A percentile compares a stretch with the other conserved stretches of the same genome.
Evolutionary conservation across 2,329 filamentous ascomycete genomes (phyloP).

Genomic region (Trichoderma sp.): DNA sequence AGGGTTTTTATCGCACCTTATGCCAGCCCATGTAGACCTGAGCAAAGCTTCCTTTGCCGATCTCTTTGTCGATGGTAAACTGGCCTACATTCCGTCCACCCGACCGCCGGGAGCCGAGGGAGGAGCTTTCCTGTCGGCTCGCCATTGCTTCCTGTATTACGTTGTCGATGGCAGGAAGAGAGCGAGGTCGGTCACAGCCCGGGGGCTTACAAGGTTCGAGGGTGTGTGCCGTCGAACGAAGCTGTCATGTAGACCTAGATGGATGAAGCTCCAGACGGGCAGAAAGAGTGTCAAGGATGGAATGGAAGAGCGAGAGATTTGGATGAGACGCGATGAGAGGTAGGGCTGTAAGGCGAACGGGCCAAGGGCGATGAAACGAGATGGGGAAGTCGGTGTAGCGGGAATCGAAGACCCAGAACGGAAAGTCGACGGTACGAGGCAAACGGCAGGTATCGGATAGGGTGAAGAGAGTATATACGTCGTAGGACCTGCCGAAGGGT

Average conservation of each 20-base stretch:
- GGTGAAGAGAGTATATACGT: conserved; percentile 25
- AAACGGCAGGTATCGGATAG: conserved; percentile 34
- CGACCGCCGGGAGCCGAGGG: conserved; percentile 36
- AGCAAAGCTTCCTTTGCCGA: conserved; percentile 96
- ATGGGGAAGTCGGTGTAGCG: conserved; percentile 25
- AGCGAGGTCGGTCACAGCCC: conserved; percentile 33
- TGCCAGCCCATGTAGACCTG: conserved; percentile 87
- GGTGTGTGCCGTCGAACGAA: conserved; percentile 33
- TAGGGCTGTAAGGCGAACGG: conserved; percentile 23
- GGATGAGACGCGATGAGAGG: conserved; percentile 4
- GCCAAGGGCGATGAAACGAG: conserved; percentile 19
- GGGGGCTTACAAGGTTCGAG: conserved; percentile 38
- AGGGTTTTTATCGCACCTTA: conserved; percentile 55
- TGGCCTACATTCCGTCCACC: conserved; percentile 56
- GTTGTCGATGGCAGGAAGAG: conserved; percentile 35
- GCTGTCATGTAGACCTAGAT: conserved; percentile 41
- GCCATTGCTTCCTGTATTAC: conserved; percentile 38
- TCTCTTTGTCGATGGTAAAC: conserved; percentile 81
- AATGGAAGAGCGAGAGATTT: background rate
- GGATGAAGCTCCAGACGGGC: conserved; percentile 1
- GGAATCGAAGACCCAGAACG: conserved; percentile 18
- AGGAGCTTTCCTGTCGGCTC: conserved; percentile 37
- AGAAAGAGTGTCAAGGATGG: background rate
- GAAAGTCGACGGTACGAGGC: conserved; percentile 22
- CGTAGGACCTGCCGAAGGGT: conserved; percentile 18